Percentiles rank a stretch among this genome's conserved stretches.
phyloP scores from a whole-genome alignment of 495 filamentous ascomycete species.

The Glarea lozoyensis region DNA sequence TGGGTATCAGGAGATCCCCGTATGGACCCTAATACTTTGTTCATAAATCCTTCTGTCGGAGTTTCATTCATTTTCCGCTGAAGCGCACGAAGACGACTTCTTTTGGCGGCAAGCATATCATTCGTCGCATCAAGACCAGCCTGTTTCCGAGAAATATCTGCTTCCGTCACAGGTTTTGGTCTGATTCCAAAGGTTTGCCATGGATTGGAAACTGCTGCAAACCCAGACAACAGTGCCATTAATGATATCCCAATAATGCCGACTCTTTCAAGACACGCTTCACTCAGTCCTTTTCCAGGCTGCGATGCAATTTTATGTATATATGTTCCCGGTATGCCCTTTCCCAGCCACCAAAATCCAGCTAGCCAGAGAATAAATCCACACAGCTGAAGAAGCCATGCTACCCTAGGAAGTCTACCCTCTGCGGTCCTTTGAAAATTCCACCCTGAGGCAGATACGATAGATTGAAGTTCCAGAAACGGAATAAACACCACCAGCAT shows the following conservation, averaged over 20 bases:
- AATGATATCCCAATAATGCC: slow-evolving; percentile 73
- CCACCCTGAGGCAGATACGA: slow-evolving; percentile 52
- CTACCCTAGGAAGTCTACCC: slow-evolving; percentile 34
- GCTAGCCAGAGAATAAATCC: slow-evolving; percentile 54
- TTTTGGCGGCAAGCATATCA: slow-evolving; percentile 64
- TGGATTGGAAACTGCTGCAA: slow-evolving; percentile 68
- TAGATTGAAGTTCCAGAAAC: slow-evolving; percentile 58
- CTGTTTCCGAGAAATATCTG: slow-evolving; percentile 61
- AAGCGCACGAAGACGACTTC: slow-evolving; percentile 54
- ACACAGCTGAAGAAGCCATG: slow-evolving; percentile 49
- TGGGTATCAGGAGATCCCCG: slow-evolving; percentile 51
- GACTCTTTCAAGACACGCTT: slow-evolving; percentile 69
- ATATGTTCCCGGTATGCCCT: slow-evolving; percentile 47
- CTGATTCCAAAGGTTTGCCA: slow-evolving; percentile 71
- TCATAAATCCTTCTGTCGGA: slow-evolving; percentile 49
- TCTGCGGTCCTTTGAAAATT: slow-evolving; percentile 41
- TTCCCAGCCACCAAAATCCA: slow-evolving; percentile 67
- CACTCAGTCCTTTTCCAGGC: slow-evolving; percentile 42
- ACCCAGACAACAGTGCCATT: slow-evolving; percentile 76
- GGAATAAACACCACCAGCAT: slow-evolving; percentile 61
- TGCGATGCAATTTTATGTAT: slow-evolving; percentile 15
- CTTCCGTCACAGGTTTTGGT: slow-evolving; percentile 52
- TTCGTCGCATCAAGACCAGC: slow-evolving; percentile 64
- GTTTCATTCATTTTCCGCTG: slow-evolving; percentile 52
- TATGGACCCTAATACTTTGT: slow-evolving; percentile 56